Base-by-base conservation (phyloP, 768 basidiomycete species). In the Suillus hirtellus region DNA sequence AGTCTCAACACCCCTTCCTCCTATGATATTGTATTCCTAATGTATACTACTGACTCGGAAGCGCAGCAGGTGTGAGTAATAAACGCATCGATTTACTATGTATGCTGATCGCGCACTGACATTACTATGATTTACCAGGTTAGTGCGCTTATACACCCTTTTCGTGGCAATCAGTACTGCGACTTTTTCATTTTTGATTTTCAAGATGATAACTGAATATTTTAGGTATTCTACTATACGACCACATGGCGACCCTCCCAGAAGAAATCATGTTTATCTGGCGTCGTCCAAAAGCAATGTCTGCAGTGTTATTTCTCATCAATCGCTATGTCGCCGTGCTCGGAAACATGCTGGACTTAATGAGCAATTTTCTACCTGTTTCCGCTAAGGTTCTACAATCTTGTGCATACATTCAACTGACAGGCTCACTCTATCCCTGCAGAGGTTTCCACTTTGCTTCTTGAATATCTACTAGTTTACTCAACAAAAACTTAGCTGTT, bases 321-420 rank as follows among this genome's bases (percentile, higher is more conserved):
- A 83, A 84, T 63, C 81, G 84, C 6, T 86, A 86, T 61, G 66
- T 81, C 38, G 75, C 81, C 2, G 74, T 82, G 52, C 70, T 81
- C 46, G 79, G 78, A 31, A 78, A 78, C 53, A 65, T 79, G 11
- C 66, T 65, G 9, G 73, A 76, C n/a, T 64, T 70, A 2, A 60
- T 74, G 5, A 17, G 65, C 77, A 38, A 72, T 66, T 77, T 63
- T 66, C 70, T 50, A 68, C 73, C 15, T 6, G 4, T 61, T 9
- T 43, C 63, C 11, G n/a, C 50, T 19, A 37, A 66, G 42, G 65
- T 64, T 59, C 42, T 21, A 4, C 31, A 2, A 6, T 53, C 2
- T 53, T 19, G n/a, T 35, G 37, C 3, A 12, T 27, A 9, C 19
- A n/a, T 38, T 31, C 38, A 14, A 34, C 17, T 40, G 7, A 5